Evolutionary conservation across 2,329 filamentous ascomycete species (phyloP).

Genomic region (Botrytis medusae): DNA sequence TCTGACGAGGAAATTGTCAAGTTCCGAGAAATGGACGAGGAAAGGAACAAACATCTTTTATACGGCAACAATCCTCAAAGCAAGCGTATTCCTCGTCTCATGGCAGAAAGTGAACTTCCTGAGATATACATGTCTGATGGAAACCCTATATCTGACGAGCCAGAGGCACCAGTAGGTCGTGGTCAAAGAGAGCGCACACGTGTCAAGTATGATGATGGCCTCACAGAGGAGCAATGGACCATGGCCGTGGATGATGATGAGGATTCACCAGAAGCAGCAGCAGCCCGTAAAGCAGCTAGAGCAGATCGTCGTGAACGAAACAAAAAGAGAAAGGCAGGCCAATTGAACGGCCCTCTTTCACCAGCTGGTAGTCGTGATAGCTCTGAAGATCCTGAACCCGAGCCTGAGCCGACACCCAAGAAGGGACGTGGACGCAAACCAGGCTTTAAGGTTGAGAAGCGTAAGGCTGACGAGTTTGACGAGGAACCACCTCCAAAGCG

Average conservation of each 20-base stretch:
- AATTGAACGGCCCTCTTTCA: constrained; percentile 49
- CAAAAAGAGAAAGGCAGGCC: constrained; percentile 59
- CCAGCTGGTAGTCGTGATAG: constrained; percentile 75
- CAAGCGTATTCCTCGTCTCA: constrained; percentile 73
- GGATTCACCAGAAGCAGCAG: constrained; percentile 88
- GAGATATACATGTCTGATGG: constrained; percentile 92
- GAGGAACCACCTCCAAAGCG: constrained; percentile 75
- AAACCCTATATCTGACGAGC: constrained; percentile 75
- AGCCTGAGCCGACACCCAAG: constrained; percentile 65
- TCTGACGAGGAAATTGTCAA: constrained; percentile 73
- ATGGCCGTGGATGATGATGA: constrained; percentile 97
- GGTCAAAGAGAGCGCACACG: constrained; percentile 93
- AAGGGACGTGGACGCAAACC: constrained; percentile 79
- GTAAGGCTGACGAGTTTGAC: constrained; percentile 73
- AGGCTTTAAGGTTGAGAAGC: constrained; percentile 70
- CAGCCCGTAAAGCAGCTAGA: constrained; percentile 82
- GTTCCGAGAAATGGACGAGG: constrained; percentile 83
- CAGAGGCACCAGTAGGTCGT: constrained; percentile 76
- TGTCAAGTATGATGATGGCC: constrained; percentile 93
- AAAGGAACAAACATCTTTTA: constrained; percentile 61
- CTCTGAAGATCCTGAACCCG: constrained; percentile 65
- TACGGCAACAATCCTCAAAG: constrained; percentile 69
- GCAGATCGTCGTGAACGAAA: constrained; percentile 79
- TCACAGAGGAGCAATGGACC: constrained; percentile 98
- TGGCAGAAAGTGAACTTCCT: constrained; percentile 83